Base-by-base conservation (phyloP, 176 grass and related monocot genomes). In the Carex myosuroides region DNA sequence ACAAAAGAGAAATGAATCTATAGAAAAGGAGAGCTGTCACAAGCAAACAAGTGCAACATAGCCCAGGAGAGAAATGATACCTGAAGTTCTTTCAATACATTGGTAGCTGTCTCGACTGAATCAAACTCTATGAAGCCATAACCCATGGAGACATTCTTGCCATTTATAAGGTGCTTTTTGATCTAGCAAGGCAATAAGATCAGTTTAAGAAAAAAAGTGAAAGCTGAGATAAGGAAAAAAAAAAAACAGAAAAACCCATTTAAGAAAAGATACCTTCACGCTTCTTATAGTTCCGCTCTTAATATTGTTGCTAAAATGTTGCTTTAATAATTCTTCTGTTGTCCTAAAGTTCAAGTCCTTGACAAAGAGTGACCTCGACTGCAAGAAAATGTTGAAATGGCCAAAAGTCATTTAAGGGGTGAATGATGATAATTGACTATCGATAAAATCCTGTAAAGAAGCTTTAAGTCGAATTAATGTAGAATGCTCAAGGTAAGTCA, bases 281-380 rank as follows among this genome's bases (percentile, higher is more conserved):
- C 93, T 98, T 91, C 89, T 91, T 85, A 98, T 87, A 60, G 64
- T 62, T 83, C 92, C 89, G 18, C 39, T 89, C 85, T 98, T 93
- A 86, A 93, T 73, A 84, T 89, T 95, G 72, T 86, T 81, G 87
- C 86, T 86, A 77, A 95, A 95, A 89, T 98, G 92, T 81, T 95
- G 87, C 69, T 85, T 93, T 85, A 98, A 73, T 0, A 61, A 89
- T 85, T 98, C 95, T 79, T 98, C 95, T 9, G 86, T 75, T 41
- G 95, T 95, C 89, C 90, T 93, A 85, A 98, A 95, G 84, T 98
- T 98, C 79, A 98, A 88, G 82, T 98, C 93, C 91, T 98, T 95
- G 42, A 98, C 95, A 84, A 95, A 98, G 20, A 95, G 35, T 60
- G 95, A 98, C 55, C 92, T 91, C 24, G 91, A 98, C 95, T 98